Percentiles rank a stretch among this genome's conserved stretches.
These are phyloP conservation scores for Solanum chiquidenum DNA, from an alignment of 257 asterid genomes.

Conservation along the genomic window DNA sequence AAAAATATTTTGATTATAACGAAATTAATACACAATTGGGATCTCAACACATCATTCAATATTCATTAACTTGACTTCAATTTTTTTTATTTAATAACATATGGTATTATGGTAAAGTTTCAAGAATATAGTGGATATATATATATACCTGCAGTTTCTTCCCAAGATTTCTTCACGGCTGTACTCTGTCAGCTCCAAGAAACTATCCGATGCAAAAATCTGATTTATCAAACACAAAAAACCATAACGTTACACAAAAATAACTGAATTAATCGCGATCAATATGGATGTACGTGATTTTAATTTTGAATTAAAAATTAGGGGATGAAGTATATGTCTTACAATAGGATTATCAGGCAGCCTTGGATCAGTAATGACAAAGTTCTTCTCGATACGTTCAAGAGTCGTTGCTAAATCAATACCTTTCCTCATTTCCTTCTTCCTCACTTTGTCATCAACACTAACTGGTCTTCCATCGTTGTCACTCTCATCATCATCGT, in stretches of 20 bases:
- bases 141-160: slow-evolving; percentile 75
- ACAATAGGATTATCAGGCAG: slow-evolving; percentile 97
- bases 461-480: slow-evolving; percentile 75
- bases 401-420: slow-evolving; percentile 96
- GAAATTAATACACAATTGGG: not conserved
- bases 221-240: slow-evolving; percentile 6
- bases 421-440: slow-evolving; percentile 98
- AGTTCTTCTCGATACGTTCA: slow-evolving; percentile 96
- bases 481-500: slow-evolving; percentile 32
- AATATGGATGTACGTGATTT: not conserved
- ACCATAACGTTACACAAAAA: not conserved
- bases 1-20: no score
- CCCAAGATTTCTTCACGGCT: slow-evolving; percentile 96
- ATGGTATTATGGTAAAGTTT: no score
- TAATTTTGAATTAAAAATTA: not conserved
- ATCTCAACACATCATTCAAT: not conserved
- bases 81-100: no score
- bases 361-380: slow-evolving; percentile 97
- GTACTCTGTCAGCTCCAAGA: slow-evolving; percentile 97
- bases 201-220: slow-evolving; percentile 99
- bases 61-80: not conserved
- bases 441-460: slow-evolving; percentile 86
- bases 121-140: no score
- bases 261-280: not conserved
- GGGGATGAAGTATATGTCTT: slow-evolving; percentile 16